A percentile compares a stretch with the other conserved stretches of the same genome.
Evolutionary conservation across 2,329 filamentous ascomycete genomes (phyloP).

Genomic region (Metarhizium brunneum): DNA sequence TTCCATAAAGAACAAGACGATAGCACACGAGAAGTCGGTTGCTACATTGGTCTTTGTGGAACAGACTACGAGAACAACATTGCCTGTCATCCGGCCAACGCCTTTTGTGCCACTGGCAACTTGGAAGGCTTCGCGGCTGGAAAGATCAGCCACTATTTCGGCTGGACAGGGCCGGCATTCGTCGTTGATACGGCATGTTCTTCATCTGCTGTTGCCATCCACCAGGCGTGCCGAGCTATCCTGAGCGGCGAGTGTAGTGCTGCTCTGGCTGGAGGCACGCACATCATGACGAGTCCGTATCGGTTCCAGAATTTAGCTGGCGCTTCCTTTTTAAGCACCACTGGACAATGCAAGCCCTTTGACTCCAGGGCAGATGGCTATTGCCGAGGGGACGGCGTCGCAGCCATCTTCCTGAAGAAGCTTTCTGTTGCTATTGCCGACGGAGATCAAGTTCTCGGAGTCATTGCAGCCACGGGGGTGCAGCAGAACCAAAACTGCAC

Average conservation of each 20-base stretch:
- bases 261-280: conserved; percentile 54
- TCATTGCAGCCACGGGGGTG: conserved; percentile 64
- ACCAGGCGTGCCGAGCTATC: conserved; percentile 3
- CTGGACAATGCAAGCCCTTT: conserved; percentile 6
- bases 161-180: conserved; percentile 3
- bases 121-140: conserved; percentile 1
- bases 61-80: conserved; percentile 33
- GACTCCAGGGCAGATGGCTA: conserved; percentile 60
- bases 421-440: conserved; percentile 67
- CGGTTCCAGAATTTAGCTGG: conserved; percentile 15
- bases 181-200: conserved; percentile 7
- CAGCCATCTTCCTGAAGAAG: conserved; percentile 66
- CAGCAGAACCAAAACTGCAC: conserved; percentile 75
- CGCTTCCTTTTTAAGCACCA: conserved; percentile 31
- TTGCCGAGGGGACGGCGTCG: conserved; percentile 69
- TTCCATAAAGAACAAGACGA: neutral
- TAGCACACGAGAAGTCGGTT: neutral
- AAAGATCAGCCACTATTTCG: conserved; percentile 3
- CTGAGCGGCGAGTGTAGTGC: conserved; percentile 46
- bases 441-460: conserved; percentile 65
- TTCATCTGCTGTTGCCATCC: conserved; percentile 2
- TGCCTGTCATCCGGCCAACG: conserved; percentile 20
- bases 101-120: neutral
- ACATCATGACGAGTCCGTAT: conserved; percentile 28
- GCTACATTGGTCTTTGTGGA: conserved; percentile 21